Percentiles rank a stretch among this genome's conserved stretches.
Conservation (phyloP, 2,329 filamentous ascomycete species). For the Neopestalotiopsis sp. region DNA sequence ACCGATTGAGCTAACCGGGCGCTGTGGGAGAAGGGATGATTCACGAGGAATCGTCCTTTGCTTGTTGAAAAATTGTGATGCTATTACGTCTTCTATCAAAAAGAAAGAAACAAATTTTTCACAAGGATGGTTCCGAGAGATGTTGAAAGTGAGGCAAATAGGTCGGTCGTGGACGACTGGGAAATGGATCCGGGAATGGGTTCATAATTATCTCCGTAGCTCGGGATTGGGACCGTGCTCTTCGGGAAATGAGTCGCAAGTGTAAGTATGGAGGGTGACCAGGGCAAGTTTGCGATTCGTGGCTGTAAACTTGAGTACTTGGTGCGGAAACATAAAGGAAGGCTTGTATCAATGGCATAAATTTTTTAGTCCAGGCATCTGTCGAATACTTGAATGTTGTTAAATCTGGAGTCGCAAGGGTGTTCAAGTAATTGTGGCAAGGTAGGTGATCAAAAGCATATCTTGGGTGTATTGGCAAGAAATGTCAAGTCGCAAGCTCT, state of each 20-base stretch:
- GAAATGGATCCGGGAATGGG: not conserved
- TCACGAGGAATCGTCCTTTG: not conserved
- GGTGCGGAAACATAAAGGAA: no score
- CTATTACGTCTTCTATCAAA: not conserved
- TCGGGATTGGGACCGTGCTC: no score
- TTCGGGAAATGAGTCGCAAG: not conserved
- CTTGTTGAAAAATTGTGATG: not conserved
- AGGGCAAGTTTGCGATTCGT: no score
- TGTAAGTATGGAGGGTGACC: not conserved
- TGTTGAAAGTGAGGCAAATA: slow-evolving; percentile 1
- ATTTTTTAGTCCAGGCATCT: not conserved
- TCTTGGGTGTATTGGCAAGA: not conserved
- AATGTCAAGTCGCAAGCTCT: not conserved
- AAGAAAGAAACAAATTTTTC: not conserved
- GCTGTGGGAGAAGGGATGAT: no score
- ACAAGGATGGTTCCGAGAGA: not conserved
- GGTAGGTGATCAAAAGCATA: not conserved
- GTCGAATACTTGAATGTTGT: not conserved
- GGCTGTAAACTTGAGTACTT: no score
- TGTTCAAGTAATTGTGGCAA: no score
- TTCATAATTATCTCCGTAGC: not conserved
- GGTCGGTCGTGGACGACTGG: not conserved
- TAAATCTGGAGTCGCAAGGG: not conserved
- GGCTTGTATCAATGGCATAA: not conserved
- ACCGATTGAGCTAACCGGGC: slow-evolving; percentile 70